Evolutionary conservation across 208 protist species (phyloP).

Genomic region (Acanthamoeba comandoni): DNA sequence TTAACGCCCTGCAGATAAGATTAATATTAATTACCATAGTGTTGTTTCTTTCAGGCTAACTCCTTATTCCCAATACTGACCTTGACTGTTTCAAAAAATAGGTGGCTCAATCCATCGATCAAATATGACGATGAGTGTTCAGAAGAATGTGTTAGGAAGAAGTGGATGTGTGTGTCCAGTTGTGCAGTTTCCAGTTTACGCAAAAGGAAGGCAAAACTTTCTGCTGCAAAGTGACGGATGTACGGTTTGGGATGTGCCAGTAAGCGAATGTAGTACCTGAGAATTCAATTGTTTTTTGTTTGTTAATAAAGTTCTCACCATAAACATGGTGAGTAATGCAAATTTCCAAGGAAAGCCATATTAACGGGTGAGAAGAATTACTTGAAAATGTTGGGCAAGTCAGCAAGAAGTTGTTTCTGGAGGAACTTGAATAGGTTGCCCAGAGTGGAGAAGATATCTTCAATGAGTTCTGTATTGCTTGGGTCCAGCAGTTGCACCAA

Average conservation of each 20-base stretch:
- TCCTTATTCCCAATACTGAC: background rate
- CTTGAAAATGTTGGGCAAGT: constrained; percentile 61
- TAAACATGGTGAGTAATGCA: no score
- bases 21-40: background rate
- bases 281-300: no score
- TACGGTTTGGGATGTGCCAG: constrained; percentile 30
- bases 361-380: constrained; percentile 1
- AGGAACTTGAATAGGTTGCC: constrained; percentile 75
- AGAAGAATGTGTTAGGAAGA: no score
- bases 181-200: constrained; percentile 54
- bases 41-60: background rate
- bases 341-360: no score
- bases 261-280: constrained; percentile 27
- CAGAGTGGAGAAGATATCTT: constrained; percentile 69
- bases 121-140: no score
- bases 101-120: background rate
- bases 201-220: constrained; percentile 74
- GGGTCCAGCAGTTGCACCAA: constrained; percentile 55
- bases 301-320: no score
- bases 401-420: constrained; percentile 62
- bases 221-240: constrained; percentile 65
- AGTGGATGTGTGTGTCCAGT: background rate
- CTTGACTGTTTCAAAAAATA: constrained; percentile 75
- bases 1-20: background rate
- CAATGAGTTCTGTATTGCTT: constrained; percentile 41